Conservation (phyloP, 768 basidiomycete genomes). For the Lentinula raphanica region DNA sequence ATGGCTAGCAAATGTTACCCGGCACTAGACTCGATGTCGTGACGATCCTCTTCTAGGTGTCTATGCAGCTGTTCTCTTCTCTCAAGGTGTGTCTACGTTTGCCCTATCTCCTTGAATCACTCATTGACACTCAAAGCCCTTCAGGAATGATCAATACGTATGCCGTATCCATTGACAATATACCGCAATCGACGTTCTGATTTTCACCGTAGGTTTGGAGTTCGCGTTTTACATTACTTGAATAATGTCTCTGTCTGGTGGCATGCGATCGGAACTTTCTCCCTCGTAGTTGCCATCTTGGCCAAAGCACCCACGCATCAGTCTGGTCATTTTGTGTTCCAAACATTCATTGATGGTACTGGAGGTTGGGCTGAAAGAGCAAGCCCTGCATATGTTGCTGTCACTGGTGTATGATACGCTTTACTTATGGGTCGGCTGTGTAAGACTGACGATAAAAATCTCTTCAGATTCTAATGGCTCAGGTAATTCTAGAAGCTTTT, state of each 20-base stretch:
- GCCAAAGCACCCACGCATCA: slow-evolving; percentile 70
- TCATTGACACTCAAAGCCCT: not conserved
- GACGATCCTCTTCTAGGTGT: slow-evolving; percentile 25
- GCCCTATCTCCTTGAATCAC: not conserved
- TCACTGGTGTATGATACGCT: slow-evolving; percentile 46
- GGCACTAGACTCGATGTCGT: not conserved
- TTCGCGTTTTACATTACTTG: slow-evolving; percentile 54
- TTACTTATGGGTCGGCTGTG: not conserved
- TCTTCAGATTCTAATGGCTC: slow-evolving; percentile 58
- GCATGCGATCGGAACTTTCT: slow-evolving; percentile 67
- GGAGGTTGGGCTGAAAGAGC: slow-evolving; percentile 71
- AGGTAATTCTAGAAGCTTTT: slow-evolving; percentile 24
- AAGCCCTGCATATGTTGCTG: slow-evolving; percentile 61
- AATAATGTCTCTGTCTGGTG: slow-evolving; percentile 74
- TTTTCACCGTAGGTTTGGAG: slow-evolving; percentile 41
- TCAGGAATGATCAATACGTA: slow-evolving; percentile 59
- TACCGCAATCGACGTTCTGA: not conserved
- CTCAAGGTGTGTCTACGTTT: slow-evolving; percentile 40
- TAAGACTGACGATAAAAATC: not conserved
- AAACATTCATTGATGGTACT: slow-evolving; percentile 65
- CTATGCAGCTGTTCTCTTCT: slow-evolving; percentile 63
- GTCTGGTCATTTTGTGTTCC: slow-evolving; percentile 64
- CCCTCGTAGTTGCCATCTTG: slow-evolving; percentile 63
- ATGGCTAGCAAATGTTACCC: slow-evolving; percentile 14
- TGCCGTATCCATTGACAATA: too few relatives aligned